Evolutionary conservation across 2,329 filamentous ascomycete genomes (phyloP).

Genomic region (Dothideomycetes sp.): DNA sequence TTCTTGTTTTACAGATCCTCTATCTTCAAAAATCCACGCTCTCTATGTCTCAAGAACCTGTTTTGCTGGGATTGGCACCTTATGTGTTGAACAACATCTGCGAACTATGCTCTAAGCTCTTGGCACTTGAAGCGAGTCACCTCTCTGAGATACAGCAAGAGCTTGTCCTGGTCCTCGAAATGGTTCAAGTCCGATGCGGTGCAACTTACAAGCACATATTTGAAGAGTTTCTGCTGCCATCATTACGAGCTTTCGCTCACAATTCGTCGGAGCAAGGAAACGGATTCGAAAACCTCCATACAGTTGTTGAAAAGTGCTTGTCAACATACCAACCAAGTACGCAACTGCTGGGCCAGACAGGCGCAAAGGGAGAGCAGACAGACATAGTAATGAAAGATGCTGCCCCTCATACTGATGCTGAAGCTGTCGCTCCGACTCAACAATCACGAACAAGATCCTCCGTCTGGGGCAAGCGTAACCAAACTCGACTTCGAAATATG

Average conservation of each 20-base stretch:
- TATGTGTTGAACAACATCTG: constrained; percentile 1
- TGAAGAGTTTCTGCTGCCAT: constrained; percentile 8
- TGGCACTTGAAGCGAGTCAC: background rate
- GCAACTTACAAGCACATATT: constrained; percentile 3
- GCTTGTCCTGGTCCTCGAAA: background rate
- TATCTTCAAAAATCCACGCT: background rate
- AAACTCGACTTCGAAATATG: too few relatives aligned
- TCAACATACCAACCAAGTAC: background rate
- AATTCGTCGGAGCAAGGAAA: background rate
- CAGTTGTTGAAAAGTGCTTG: background rate
- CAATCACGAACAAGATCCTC: too few relatives aligned
- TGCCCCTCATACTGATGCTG: background rate
- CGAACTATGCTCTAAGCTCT: constrained; percentile 6
- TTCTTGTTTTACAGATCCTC: constrained; percentile 1
- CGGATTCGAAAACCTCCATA: background rate
- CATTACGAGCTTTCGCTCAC: background rate
- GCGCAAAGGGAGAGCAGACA: background rate
- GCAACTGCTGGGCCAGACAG: background rate
- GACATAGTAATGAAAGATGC: constrained; percentile 5
- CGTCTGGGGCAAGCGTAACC: too few relatives aligned
- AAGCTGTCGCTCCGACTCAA: background rate
- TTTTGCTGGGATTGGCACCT: background rate
- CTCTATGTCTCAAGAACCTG: background rate
- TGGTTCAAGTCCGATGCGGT: background rate
- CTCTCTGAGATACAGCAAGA: background rate